Evolutionary conservation across 2,329 filamentous ascomycete genomes (phyloP), one percentile per base, ranked within the genome.

Genomic region (Ascochyta lentis): DNA sequence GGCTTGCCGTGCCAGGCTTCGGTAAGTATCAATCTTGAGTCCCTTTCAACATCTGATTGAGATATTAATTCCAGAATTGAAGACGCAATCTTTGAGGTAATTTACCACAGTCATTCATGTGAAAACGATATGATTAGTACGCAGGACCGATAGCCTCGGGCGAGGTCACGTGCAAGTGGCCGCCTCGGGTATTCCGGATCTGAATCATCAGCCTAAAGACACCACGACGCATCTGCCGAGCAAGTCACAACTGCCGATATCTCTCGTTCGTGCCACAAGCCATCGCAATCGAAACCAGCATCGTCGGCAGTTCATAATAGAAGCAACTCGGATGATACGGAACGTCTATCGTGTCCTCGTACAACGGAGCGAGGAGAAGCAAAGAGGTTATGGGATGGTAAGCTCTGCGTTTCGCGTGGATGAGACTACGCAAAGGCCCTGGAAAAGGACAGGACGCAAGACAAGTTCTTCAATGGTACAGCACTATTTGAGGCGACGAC

Each of bases 171-270:
- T 47, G 13, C 7, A n/a, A 15, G 15, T 23, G 19, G 10, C 23
- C 15, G 15, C 34, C 31, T 43, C 42, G 53, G 53, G 42, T 26
- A 47, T 19, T 39, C 24, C 31, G 38, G 31, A 19, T 40, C 49
- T 26, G 26, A 44, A n/a, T 45, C 40, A 44, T 35, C 51, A 40
- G n/a, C 16, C 24, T 23, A 4, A 22, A 37, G 15, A 38, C 41
- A 38, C 16, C 37, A 33, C 26, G 39, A 50, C 38, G 42, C 53
- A 56, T 56, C 53, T 56, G 53, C 53, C 53, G 53, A 50, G 46
- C 53, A 43, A 26, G 15, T 37, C 9, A 43, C 47, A 56, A 56
- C 53, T 56, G 53, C 53, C 53, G 53, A 56, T 51, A 24, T 51
- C 31, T 35, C 42, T 16, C 19, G 13, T 33, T 43, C 42, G 12